Conservation (phyloP, 202 grass and related monocot genomes). For the Brachypodium distachyon region DNA sequence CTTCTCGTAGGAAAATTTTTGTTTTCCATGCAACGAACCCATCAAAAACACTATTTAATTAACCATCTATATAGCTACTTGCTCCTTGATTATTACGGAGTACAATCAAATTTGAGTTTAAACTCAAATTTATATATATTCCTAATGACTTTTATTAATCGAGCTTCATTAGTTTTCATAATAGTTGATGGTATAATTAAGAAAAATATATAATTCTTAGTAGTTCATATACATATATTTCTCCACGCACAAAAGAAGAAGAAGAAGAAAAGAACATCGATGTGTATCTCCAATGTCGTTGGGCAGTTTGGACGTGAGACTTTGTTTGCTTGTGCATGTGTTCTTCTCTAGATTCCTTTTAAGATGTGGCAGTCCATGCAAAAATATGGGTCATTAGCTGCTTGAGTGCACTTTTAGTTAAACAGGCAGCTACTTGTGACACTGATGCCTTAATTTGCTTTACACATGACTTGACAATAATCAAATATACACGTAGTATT, state of each 20-base stretch:
- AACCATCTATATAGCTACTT: too few relatives aligned
- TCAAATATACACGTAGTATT: not conserved
- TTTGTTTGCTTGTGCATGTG: conserved; percentile 13
- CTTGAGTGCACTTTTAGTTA: conserved; percentile 39
- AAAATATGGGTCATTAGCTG: conserved; percentile 23
- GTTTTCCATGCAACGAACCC: too few relatives aligned
- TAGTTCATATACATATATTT: not conserved
- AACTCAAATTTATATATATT: too few relatives aligned
- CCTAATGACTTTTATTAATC: too few relatives aligned
- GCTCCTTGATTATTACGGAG: too few relatives aligned
- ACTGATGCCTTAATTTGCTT: not conserved
- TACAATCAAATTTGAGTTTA: too few relatives aligned
- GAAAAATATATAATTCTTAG: too few relatives aligned
- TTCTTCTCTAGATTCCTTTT: conserved; percentile 26
- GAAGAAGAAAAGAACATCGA: not conserved
- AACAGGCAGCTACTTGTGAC: conserved; percentile 22
- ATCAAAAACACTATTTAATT: too few relatives aligned
- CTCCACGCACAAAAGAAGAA: not conserved
- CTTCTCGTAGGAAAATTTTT: too few relatives aligned
- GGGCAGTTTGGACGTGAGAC: not conserved
- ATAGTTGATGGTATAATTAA: too few relatives aligned
- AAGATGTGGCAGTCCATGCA: not conserved
- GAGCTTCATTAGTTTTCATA: too few relatives aligned
- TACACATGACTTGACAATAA: not conserved
- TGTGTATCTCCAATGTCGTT: not conserved